Percentiles rank a stretch among this genome's conserved stretches.
phyloP scores from a whole-genome alignment of 164 flowering plant species.

The Malania oleifera region DNA sequence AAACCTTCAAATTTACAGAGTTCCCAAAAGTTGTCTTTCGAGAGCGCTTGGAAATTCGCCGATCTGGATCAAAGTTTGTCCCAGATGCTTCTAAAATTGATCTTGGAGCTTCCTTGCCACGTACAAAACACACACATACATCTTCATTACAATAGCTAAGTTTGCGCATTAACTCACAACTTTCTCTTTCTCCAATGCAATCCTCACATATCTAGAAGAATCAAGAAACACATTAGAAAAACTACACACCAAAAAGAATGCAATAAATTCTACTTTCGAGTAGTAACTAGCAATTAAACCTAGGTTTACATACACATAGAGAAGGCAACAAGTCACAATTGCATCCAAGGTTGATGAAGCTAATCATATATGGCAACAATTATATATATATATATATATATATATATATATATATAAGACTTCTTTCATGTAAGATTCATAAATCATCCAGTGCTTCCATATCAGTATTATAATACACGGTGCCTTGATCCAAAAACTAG shows the following conservation, averaged over 20 bases:
- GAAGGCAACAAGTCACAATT: not conserved
- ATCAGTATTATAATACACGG: too few relatives aligned
- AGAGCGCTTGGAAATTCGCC: slow-evolving; percentile 85
- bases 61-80: slow-evolving; percentile 53
- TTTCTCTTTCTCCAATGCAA: slow-evolving; percentile 93
- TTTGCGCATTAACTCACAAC: slow-evolving; percentile 71
- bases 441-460: too few relatives aligned
- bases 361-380: too few relatives aligned
- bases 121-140: slow-evolving; percentile 60
- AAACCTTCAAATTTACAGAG: slow-evolving; percentile 64
- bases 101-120: slow-evolving; percentile 88
- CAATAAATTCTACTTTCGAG: not conserved
- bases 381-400: too few relatives aligned
- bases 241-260: not conserved
- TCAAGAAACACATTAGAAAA: not conserved
- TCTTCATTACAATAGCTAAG: slow-evolving; percentile 75
- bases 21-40: slow-evolving; percentile 62
- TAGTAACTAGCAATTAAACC: not conserved
- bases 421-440: too few relatives aligned
- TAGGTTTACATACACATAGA: not conserved
- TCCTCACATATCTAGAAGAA: slow-evolving; percentile 70
- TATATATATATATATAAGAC: too few relatives aligned
- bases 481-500: too few relatives aligned
- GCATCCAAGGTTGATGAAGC: too few relatives aligned
- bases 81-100: slow-evolving; percentile 79